These are phyloP conservation scores for Cucurbitaria berberidis DNA, from an alignment of 2,329 filamentous ascomycete species.

Conservation along the genomic window DNA sequence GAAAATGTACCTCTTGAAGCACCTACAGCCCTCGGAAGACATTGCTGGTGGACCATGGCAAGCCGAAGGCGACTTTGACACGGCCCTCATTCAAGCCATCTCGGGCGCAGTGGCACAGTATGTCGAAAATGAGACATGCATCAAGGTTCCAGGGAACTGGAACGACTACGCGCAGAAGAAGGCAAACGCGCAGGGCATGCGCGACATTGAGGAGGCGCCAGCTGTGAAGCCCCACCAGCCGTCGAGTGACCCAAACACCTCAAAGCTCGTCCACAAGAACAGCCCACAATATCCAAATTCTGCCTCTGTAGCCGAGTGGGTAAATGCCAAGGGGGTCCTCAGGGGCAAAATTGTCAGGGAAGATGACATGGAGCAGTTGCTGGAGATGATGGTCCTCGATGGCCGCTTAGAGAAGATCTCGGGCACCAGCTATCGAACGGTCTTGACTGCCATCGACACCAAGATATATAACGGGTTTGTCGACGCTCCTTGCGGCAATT, in stretches of 20 bases:
- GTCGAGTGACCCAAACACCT: slow-evolving; percentile 26
- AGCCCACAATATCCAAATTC: slow-evolving; percentile 83
- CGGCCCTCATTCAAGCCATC: slow-evolving; percentile 81
- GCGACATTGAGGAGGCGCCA: slow-evolving; percentile 44
- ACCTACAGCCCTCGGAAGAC: slow-evolving; percentile 83
- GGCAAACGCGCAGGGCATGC: slow-evolving; percentile 38
- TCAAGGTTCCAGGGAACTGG: slow-evolving; percentile 56
- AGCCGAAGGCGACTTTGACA: slow-evolving; percentile 87
- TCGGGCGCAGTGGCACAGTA: slow-evolving; percentile 75
- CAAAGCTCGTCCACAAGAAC: slow-evolving; percentile 59
- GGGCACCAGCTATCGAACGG: slow-evolving; percentile 58
- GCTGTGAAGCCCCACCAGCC: slow-evolving; percentile 33
- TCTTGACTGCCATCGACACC: slow-evolving; percentile 48
- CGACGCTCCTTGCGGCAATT: slow-evolving; percentile 87
- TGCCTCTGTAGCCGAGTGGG: slow-evolving; percentile 74
- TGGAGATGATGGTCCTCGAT: slow-evolving; percentile 89
- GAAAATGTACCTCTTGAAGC: slow-evolving; percentile 94
- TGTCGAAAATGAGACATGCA: slow-evolving; percentile 75
- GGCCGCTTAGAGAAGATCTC: slow-evolving; percentile 74
- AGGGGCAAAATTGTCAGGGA: slow-evolving; percentile 69
- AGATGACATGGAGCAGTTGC: slow-evolving; percentile 80
- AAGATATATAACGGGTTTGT: slow-evolving; percentile 77
- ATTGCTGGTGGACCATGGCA: slow-evolving; percentile 96
- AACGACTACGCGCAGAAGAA: slow-evolving; percentile 50
- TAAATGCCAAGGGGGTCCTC: slow-evolving; percentile 72